Evolutionary conservation across 2,329 filamentous ascomycete species (phyloP), one percentile per base, ranked within the genome.

Genomic region (Cryphonectria naterciae): DNA sequence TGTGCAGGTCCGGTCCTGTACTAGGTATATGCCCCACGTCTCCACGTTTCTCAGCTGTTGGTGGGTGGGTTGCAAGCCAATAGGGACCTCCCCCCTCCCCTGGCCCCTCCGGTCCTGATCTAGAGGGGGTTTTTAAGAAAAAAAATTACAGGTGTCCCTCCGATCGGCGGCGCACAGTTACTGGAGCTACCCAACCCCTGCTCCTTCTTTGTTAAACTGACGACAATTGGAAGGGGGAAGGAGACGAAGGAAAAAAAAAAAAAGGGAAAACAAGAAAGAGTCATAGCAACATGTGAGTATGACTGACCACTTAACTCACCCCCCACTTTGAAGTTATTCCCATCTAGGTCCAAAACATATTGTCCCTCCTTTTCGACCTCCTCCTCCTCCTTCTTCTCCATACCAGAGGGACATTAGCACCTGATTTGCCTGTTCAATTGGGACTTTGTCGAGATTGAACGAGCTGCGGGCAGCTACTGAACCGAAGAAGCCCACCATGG

Each of bases 401-500:
- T 6, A 54, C 39, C 35, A 65, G 13, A 28, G 15, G 11, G 25
- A 65, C 65, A 58, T 35, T n/a, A 52, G n/a, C 67, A 43, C 65
- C 61, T 67, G 37, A 17, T 46, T 46, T 67, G 41, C 65, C 70
- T 70, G 39, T 54, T 61, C 65, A 52, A 52, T 65, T 52, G 62
- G 17, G n/a, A 52, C 56, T 5, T 25, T 25, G 25, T 64, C 61
- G n/a, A 49, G 68, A 56, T 54, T 58, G 70, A 67, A n/a, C 69
- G 67, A 68, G 71, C 68, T 68, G 68, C 71, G 37, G 71, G 62
- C 68, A 67, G 71, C 62, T 68, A 35, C 61, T 64, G 46, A 46
- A 6, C 32, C 22, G 46, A n/a, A 49, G 37, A 64, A 54, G 41
- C 62, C 64, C 72, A 67, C 62, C 54, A 76, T 77, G 74, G 73